Evolutionary conservation across 441 rosid species (phyloP), one percentile per base, ranked within the genome.

Genomic region (Theobroma grandiflorum): DNA sequence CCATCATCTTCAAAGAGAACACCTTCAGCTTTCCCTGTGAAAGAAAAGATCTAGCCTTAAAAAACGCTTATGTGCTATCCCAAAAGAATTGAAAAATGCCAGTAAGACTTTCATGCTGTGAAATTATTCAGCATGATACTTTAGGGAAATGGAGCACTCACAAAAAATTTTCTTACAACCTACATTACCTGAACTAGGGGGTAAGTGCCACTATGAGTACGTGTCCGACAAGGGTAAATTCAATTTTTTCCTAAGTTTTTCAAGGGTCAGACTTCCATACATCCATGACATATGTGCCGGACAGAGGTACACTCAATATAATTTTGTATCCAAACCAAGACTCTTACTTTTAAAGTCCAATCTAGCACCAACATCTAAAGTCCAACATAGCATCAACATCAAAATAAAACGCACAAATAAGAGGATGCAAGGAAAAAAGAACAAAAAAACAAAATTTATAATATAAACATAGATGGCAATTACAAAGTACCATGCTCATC

Each of bases 1-100:
- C 97, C 98, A 63, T 90, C 94, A 82, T 97, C 99, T 84, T 95
- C 99, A 78, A 86, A 97, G 49, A 95, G 82, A 82, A 89, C 79
- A 71, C 99, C 99, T 86, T 82, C 64, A 57, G 98, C 98, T 76
- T 84, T 87, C 84, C 97, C 99, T 95, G 88, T 72, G 66, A 79
- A 67, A 71, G 58, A 80, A 66, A 81, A 76, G 6, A 57, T n/a
- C n/a, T 45, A 40, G 67, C 50, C 82, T 70, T 49, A 45, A 33
- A 16, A 62, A 68, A 38, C 53, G 52, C 45, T 31, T 8, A 71
- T 8, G 15, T 47, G 5, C 58, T 45, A 75, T 53, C 73, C 43
- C 22, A 74, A 72, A 22, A 31, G 65, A 58, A 53, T 74, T 64
- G 37, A 37, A 33, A 14, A 49, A 63, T 0, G 31, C 62, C 47